Conservation (phyloP, 768 basidiomycete genomes). For the Naematelia aurantialba region DNA sequence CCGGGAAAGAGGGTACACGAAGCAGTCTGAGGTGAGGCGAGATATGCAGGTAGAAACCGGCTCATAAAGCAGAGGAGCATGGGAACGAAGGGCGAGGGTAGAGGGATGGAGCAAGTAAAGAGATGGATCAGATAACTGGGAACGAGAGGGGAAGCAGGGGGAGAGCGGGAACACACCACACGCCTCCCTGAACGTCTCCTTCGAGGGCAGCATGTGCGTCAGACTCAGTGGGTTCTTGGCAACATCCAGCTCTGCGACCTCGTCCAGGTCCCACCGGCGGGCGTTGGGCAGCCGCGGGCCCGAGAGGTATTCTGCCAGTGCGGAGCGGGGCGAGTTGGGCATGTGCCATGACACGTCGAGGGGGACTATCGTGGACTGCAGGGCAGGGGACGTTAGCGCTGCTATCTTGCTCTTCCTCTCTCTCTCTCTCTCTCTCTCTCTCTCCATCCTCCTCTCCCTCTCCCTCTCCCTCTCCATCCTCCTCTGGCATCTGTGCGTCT, state of each 20-base stretch:
- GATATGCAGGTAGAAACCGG: no score
- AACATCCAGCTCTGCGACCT: constrained; percentile 57
- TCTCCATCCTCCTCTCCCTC: no score
- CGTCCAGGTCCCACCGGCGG: constrained; percentile 73
- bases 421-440: no score
- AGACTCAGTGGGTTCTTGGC: constrained; percentile 71
- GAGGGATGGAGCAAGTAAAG: neutral
- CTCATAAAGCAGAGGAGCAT: no score
- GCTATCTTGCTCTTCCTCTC: no score
- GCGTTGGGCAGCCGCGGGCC: constrained; percentile 67
- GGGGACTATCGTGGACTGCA: constrained; percentile 52
- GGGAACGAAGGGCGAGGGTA: neutral
- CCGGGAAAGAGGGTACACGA: constrained; percentile 22
- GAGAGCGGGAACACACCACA: constrained; percentile 61
- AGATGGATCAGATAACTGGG: constrained; percentile 4
- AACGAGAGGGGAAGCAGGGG: neutral
- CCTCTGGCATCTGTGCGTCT: no score
- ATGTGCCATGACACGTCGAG: constrained; percentile 87
- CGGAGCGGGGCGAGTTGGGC: constrained; percentile 75
- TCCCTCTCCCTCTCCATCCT: no score
- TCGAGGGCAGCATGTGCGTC: constrained; percentile 89
- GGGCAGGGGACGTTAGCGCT: no score
- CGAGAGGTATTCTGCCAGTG: constrained; percentile 63
- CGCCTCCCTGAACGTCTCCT: constrained; percentile 66
- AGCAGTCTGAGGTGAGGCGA: neutral